Base-by-base conservation (phyloP, 768 basidiomycete species). In the Auricularia heimuer region DNA sequence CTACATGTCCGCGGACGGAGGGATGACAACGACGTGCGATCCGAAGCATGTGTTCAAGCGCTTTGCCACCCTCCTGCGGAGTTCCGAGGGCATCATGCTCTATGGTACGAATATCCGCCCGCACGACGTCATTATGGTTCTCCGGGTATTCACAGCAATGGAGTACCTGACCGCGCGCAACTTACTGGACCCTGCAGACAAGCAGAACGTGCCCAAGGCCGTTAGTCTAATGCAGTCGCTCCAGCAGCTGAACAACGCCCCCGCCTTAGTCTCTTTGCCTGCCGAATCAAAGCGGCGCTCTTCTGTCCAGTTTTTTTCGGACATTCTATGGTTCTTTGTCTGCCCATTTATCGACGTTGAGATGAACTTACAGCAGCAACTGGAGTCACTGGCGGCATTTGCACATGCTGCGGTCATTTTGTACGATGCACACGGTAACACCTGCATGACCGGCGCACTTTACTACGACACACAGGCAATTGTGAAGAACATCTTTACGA, bases 401-500 rank as follows among this genome's bases (percentile, higher is more conserved):
- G 6, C 47, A 3, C 47, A 51, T 51, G 12, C 47, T 4, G 47
- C n/a, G 16, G 47, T 16, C 3, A 51, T 51, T 16, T 3, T 51
- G 3, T 16, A 51, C 6, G 6, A 7, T 51, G n/a, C 4, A 21
- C 66, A 73, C 61, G 69, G 68, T 3, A 63, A 62, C 21, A 35
- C 16, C 7, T 76, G 74, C 65, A 69, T 77, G 67, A 69, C 71
- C 0, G 67, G 71, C 4, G 74, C 75, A 36, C 68, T 76, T 0
- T 77, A 76, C 65, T 66, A 68, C 12, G 75, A 77, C 61, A 33
- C 69, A 0, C 73, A 75, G 63, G 68, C 71, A 18, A 73, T 73
- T 68, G 68, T 76, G 61, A 75, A 61, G 67, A 62, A 66, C 69
- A 29, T 69, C 67, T 65, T 65, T 63, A 61, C 71, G 71, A 45